phyloP scores from a whole-genome alignment of 352 stramenopile species.

The Globisporangium ultimum region DNA sequence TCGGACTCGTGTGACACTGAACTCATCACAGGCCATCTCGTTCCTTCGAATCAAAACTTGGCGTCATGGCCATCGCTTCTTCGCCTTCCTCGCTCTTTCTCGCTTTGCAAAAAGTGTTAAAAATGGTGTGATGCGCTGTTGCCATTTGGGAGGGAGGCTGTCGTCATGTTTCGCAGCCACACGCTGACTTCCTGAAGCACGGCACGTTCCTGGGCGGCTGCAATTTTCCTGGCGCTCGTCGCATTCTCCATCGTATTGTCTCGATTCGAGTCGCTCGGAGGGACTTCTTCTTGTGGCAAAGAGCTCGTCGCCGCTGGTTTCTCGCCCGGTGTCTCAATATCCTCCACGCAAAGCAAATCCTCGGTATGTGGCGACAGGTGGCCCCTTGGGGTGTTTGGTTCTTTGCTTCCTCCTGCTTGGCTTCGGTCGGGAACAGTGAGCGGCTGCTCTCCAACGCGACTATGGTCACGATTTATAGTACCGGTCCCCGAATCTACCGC shows the following conservation, averaged over 20 bases:
- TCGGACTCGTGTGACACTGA: too few species aligned
- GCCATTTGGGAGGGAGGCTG: conserved; percentile 5
- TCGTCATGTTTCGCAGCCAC: conserved; percentile 61
- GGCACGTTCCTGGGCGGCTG: conserved; percentile 61
- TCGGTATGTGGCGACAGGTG: conserved; percentile 37
- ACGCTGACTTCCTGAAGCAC: conserved; percentile 81
- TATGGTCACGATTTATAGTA: too few species aligned
- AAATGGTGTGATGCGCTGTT: not conserved
- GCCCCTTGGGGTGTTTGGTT: too few species aligned
- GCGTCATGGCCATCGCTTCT: not conserved
- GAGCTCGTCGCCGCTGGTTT: conserved; percentile 11
- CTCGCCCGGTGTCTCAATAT: conserved; percentile 43
- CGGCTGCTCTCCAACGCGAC: too few species aligned
- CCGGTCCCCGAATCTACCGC: conserved; percentile 21
- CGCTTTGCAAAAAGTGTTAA: not conserved
- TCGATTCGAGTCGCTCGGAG: conserved; percentile 2
- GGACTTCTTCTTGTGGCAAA: not conserved
- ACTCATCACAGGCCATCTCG: too few species aligned
- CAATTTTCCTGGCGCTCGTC: conserved; percentile 16
- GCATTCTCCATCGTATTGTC: not conserved
- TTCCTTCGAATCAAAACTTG: too few species aligned
- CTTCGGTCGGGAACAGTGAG: too few species aligned
- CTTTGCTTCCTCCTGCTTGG: too few species aligned
- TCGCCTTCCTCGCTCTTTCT: too few species aligned
- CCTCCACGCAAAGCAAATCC: conserved; percentile 62